Percentiles rank a stretch among this genome's conserved stretches.
phyloP scores from a whole-genome alignment of 495 filamentous ascomycete species.

The Tricharina praecox region DNA sequence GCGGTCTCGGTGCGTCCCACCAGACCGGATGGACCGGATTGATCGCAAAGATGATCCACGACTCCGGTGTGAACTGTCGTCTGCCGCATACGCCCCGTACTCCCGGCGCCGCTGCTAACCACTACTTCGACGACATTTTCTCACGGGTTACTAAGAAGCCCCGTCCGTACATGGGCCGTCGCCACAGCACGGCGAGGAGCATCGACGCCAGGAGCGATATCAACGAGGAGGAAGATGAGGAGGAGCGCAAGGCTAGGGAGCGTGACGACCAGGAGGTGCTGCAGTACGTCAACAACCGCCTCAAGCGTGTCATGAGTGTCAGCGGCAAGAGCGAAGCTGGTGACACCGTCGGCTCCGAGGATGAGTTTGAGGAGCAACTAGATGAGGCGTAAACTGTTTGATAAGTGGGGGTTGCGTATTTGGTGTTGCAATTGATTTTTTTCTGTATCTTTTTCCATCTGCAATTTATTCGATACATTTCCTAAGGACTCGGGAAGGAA shows the following conservation, averaged over 20 bases:
- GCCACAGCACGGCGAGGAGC: constrained; percentile 70
- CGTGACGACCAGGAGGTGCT: constrained; percentile 49
- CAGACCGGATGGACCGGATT: constrained; percentile 97
- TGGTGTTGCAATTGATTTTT: no score
- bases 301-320: constrained; percentile 43
- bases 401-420: no score
- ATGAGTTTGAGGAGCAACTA: constrained; percentile 37
- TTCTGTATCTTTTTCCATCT: no score
- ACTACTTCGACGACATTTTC: constrained; percentile 93
- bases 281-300: constrained; percentile 52
- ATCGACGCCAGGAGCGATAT: constrained; percentile 75
- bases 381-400: constrained; percentile 20
- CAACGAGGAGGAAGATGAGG: constrained; percentile 33
- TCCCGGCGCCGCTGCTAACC: constrained; percentile 59
- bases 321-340: neutral
- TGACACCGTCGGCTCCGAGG: constrained; percentile 32
- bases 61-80: constrained; percentile 82
- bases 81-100: constrained; percentile 84
- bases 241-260: constrained; percentile 29
- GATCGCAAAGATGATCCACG: constrained; percentile 91
- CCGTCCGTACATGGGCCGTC: constrained; percentile 40
- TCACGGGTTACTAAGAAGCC: constrained; percentile 34
- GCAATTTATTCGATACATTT: no score
- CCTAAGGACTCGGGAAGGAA: no score
- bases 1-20: constrained; percentile 80